These are phyloP conservation scores for Arthrobotrys sinensis DNA, from an alignment of 2,329 filamentous ascomycete genomes.

Conservation along the genomic window DNA sequence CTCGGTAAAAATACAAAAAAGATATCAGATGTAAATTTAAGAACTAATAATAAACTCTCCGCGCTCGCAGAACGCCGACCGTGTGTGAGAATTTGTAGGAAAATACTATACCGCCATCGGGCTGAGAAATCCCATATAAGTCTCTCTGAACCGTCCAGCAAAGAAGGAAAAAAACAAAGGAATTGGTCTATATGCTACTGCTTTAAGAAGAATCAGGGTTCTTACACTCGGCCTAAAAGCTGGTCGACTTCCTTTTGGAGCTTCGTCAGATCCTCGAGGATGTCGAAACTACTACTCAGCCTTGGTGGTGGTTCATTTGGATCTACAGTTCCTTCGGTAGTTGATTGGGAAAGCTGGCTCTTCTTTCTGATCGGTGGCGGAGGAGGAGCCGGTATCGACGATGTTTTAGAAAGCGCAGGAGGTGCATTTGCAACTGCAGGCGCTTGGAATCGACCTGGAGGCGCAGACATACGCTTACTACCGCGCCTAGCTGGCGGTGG, in stretches of 20 bases:
- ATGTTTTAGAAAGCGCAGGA: conserved; percentile 47
- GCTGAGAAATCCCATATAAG: background rate
- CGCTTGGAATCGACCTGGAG: conserved; percentile 43
- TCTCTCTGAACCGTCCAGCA: background rate
- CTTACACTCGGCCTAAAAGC: conserved; percentile 69
- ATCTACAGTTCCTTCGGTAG: conserved; percentile 49
- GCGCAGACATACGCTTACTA: conserved; percentile 56
- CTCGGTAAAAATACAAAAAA: conserved; percentile 33
- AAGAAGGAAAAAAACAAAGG: conserved; percentile 5
- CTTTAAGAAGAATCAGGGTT: background rate
- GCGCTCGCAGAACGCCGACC: conserved; percentile 51
- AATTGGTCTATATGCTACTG: conserved; percentile 15
- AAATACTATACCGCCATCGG: background rate
- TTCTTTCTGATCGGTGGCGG: conserved; percentile 53
- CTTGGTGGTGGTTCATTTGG: conserved; percentile 63
- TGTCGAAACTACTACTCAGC: conserved; percentile 69
- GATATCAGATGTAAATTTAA: conserved; percentile 1
- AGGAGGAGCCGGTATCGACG: conserved; percentile 59
- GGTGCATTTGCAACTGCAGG: conserved; percentile 57
- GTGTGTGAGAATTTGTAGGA: background rate
- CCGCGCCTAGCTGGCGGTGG: conserved; percentile 47
- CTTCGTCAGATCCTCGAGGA: conserved; percentile 80
- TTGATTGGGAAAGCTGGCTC: conserved; percentile 49
- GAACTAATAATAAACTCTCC: background rate
- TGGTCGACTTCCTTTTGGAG: conserved; percentile 84